A percentile compares a stretch with the other conserved stretches of the same genome.
Conservation (phyloP, 345 rosid genomes). For the Firmiana major region DNA sequence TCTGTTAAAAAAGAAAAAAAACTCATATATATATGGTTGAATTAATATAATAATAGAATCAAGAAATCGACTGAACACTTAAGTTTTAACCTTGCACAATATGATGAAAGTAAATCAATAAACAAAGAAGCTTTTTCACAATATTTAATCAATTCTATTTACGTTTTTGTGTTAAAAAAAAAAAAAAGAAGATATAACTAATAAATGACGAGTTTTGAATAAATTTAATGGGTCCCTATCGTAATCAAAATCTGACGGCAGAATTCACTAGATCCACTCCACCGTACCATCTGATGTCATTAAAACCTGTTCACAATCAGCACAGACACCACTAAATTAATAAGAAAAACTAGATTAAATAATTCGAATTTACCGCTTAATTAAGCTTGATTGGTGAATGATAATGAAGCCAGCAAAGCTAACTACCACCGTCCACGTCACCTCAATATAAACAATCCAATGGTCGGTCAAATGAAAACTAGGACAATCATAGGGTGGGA, state of each 20-base stretch:
- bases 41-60: too few relatives aligned
- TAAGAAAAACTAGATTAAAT: neutral
- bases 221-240: neutral
- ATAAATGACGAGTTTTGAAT: neutral
- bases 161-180: too few relatives aligned
- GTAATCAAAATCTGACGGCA: neutral
- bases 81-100: too few relatives aligned
- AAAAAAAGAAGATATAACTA: too few relatives aligned
- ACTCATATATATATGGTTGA: too few relatives aligned
- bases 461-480: constrained; percentile 39
- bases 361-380: constrained; percentile 3
- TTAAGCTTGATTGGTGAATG: constrained; percentile 16
- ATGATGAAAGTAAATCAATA: too few relatives aligned
- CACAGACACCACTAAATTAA: neutral
- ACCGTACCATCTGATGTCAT: neutral
- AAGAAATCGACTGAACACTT: too few relatives aligned
- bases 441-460: constrained; percentile 29
- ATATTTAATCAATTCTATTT: too few relatives aligned
- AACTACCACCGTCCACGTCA: constrained; percentile 29
- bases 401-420: constrained; percentile 21
- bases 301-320: neutral
- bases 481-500: constrained; percentile 25
- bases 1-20: too few relatives aligned
- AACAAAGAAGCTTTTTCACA: too few relatives aligned
- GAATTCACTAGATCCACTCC: neutral